Evolutionary conservation across 2,329 filamentous ascomycete species (phyloP).

Genomic region (Colletotrichum lupini): DNA sequence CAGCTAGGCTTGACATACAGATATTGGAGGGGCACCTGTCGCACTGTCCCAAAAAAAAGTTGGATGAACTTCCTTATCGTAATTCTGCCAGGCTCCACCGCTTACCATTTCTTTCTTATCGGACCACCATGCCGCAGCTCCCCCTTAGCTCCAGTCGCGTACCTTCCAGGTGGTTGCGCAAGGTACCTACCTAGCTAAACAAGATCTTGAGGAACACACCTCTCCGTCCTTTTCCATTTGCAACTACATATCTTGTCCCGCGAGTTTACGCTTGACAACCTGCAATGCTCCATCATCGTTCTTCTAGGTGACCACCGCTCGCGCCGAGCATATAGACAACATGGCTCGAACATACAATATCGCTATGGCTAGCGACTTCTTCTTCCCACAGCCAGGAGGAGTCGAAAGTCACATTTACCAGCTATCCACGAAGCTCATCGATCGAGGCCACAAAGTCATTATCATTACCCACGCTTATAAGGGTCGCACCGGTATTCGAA

Average conservation of each 20-base stretch:
- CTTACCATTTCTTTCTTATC: constrained; percentile 42
- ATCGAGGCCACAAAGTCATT: constrained; percentile 97
- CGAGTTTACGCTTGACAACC: background rate
- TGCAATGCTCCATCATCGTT: constrained; percentile 1
- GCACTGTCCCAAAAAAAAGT: constrained; percentile 47
- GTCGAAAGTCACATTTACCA: constrained; percentile 99
- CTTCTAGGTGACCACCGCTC: constrained; percentile 13
- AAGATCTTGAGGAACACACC: background rate
- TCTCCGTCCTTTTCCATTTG: background rate
- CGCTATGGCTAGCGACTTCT: constrained; percentile 98
- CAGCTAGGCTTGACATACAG: background rate
- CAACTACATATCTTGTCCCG: background rate
- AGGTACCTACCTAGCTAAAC: background rate
- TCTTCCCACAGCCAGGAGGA: constrained; percentile 97
- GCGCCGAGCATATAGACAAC: constrained; percentile 4
- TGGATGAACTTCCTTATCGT: constrained; percentile 46
- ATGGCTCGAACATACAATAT: constrained; percentile 69
- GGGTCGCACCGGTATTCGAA: constrained; percentile 90
- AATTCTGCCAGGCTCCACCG: constrained; percentile 51
- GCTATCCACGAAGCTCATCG: constrained; percentile 93
- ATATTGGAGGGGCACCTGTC: constrained; percentile 27
- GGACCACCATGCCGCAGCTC: background rate
- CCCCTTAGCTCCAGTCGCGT: background rate
- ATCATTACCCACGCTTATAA: constrained; percentile 97
- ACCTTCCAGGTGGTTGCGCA: background rate